phyloP scores from a whole-genome alignment of 2,329 filamentous ascomycete genomes.

The Colletotrichum karsti region DNA sequence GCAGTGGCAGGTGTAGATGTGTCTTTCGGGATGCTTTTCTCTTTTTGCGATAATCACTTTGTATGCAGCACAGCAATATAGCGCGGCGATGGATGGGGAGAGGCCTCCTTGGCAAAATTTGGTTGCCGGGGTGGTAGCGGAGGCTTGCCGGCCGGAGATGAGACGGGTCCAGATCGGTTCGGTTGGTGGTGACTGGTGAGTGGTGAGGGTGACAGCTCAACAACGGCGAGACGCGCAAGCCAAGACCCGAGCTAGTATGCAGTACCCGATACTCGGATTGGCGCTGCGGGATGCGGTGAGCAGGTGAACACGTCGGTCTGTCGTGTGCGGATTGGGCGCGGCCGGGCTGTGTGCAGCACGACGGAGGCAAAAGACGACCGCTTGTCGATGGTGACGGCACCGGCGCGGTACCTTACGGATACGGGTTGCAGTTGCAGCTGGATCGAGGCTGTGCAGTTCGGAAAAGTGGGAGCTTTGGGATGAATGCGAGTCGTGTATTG shows the following conservation, averaged over 20 bases:
- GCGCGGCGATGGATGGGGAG: background rate
- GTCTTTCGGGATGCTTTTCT: too few relatives aligned
- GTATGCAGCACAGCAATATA: background rate
- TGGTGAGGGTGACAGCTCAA: background rate
- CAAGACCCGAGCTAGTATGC: too few relatives aligned
- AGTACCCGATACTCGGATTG: background rate
- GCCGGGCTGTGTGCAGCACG: conserved; percentile 10
- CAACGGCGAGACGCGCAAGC: conserved; percentile 7
- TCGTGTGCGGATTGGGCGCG: background rate
- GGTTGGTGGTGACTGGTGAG: background rate
- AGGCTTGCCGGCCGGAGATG: conserved; percentile 8
- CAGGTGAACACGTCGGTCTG: background rate
- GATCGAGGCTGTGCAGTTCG: conserved; percentile 15
- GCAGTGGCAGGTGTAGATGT: too few relatives aligned
- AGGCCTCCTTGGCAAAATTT: conserved; percentile 17
- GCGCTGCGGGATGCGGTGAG: background rate
- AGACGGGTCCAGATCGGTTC: background rate
- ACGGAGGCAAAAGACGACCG: background rate
- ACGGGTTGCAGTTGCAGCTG: conserved; percentile 7
- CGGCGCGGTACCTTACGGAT: conserved; percentile 16
- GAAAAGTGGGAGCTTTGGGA: conserved; percentile 19
- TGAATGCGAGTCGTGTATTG: conserved; percentile 22
- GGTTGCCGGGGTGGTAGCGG: background rate
- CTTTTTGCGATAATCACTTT: too few relatives aligned
- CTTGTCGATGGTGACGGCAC: background rate